Evolutionary conservation across 1,139 yeast genomes (phyloP).

Genomic region (Yamadazyma buinensis): DNA sequence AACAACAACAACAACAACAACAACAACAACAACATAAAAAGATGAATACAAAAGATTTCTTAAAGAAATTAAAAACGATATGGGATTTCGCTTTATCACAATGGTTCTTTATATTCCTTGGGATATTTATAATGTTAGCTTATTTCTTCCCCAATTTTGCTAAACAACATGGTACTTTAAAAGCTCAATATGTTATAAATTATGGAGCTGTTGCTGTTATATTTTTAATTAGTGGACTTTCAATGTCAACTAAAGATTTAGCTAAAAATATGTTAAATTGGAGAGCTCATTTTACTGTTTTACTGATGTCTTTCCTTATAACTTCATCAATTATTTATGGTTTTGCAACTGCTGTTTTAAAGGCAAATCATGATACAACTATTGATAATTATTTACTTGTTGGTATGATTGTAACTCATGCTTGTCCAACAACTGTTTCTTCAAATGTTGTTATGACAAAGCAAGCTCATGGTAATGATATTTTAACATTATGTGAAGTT

Average conservation of each 20-base stretch:
- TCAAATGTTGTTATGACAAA: conserved; percentile 93
- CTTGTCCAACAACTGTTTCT: conserved; percentile 89
- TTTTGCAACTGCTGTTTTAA: conserved; percentile 61
- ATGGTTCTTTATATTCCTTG: conserved; percentile 77
- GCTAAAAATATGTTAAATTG: conserved; percentile 61
- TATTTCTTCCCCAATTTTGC: conserved; percentile 80
- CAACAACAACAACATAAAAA: too few relatives aligned
- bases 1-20: too few relatives aligned
- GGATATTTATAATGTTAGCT: conserved; percentile 70
- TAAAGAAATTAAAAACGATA: conserved; percentile 15
- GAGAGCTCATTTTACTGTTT: conserved; percentile 77
- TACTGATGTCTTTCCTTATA: conserved; percentile 64
- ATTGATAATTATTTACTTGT: conserved; percentile 74
- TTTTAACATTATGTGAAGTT: conserved; percentile 78
- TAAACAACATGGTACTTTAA: conserved; percentile 72
- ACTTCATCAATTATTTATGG: conserved; percentile 78
- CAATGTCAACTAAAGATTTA: conserved; percentile 65
- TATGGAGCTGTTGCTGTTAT: conserved; percentile 87
- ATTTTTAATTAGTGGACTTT: conserved; percentile 74
- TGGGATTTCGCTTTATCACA: conserved; percentile 31
- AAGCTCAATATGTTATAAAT: conserved; percentile 70
- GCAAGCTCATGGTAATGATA: conserved; percentile 74
- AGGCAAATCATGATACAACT: conserved; percentile 45
- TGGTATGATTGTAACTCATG: conserved; percentile 76
- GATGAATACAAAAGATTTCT: too few relatives aligned